Percentiles rank a stretch among this genome's conserved stretches.
phyloP scores from a whole-genome alignment of 2,329 filamentous ascomycete species.

The Graphiopsis chlorocephala region DNA sequence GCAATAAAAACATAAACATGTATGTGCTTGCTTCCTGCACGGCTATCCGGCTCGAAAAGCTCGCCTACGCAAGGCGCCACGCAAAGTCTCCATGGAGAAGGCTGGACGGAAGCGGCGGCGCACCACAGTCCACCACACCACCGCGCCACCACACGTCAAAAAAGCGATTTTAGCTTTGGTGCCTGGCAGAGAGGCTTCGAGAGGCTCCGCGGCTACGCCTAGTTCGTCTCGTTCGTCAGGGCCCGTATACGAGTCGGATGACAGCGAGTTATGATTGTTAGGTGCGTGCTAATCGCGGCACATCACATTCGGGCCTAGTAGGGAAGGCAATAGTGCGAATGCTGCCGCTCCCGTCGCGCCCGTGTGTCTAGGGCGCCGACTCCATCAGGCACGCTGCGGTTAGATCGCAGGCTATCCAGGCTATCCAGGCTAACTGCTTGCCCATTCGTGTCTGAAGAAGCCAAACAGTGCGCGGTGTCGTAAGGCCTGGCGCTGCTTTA shows the following conservation, averaged over 20 bases:
- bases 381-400: background rate
- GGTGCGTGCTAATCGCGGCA: background rate
- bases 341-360: background rate
- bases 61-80: background rate
- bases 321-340: background rate
- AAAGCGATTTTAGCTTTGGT: background rate
- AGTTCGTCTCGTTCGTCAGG: background rate
- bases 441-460: conserved; percentile 8
- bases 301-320: background rate
- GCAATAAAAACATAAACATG: too few relatives aligned
- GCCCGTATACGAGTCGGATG: background rate
- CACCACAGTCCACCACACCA: background rate
- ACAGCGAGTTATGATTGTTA: background rate
- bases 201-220: background rate
- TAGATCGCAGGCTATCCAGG: background rate
- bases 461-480: background rate
- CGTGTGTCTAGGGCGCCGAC: background rate
- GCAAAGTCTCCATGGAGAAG: background rate
- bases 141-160: background rate
- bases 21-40: background rate
- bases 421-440: background rate
- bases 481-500: conserved; percentile 2
- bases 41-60: conserved; percentile 1
- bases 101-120: background rate
- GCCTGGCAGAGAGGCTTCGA: background rate